These are phyloP conservation scores for Skeletonema menzelii DNA, from an alignment of 108 stramenopile species.

Conservation along the genomic window DNA sequence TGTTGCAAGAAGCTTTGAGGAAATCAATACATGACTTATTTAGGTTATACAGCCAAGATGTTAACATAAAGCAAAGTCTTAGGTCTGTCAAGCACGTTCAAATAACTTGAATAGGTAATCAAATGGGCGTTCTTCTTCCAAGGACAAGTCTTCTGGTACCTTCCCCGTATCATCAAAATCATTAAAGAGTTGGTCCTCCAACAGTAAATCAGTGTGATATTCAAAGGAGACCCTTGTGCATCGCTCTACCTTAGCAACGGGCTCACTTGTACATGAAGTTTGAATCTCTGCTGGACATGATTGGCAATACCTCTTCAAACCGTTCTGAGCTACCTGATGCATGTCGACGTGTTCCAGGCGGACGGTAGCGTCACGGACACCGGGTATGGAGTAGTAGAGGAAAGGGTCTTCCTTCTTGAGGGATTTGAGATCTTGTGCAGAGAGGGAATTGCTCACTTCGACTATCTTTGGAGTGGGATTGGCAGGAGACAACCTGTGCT, in stretches of 20 bases:
- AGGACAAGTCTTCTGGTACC: background rate
- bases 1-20: no score
- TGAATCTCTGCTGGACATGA: background rate
- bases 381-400: slow-evolving; percentile 7
- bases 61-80: no score
- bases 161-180: background rate
- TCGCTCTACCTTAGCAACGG: background rate
- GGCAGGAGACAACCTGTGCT: no score
- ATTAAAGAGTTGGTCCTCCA: background rate
- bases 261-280: background rate
- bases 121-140: no score
- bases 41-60: no score
- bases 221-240: background rate
- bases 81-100: no score
- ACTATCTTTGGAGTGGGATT: background rate
- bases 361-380: background rate
- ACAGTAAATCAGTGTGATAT: background rate
- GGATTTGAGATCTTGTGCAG: background rate
- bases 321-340: background rate
- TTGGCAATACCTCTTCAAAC: background rate
- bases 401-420: slow-evolving; percentile 2
- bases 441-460: background rate
- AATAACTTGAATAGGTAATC: no score
- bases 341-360: background rate
- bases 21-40: no score